Conservation (phyloP, 768 basidiomycete species). For the Daedalea quercina region DNA sequence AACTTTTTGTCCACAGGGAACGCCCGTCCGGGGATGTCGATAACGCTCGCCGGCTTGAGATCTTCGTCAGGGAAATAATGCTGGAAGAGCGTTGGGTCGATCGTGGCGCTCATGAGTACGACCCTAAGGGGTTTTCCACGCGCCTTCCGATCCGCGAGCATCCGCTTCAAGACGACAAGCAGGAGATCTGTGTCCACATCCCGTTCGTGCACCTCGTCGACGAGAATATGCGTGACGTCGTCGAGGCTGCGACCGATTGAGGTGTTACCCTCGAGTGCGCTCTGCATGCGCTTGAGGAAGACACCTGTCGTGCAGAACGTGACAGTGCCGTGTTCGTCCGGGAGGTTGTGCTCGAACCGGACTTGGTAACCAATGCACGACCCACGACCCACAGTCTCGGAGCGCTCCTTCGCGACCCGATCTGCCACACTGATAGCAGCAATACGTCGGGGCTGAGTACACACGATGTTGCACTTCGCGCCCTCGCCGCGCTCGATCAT, state of each 20-base stretch:
- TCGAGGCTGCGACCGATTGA: constrained; percentile 44
- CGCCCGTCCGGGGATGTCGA: constrained; percentile 86
- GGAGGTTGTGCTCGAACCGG: constrained; percentile 78
- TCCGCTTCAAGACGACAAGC: constrained; percentile 81
- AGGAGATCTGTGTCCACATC: constrained; percentile 90
- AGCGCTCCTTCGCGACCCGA: constrained; percentile 86
- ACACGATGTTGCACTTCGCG: constrained; percentile 81
- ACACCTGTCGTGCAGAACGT: constrained; percentile 93
- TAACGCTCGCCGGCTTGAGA: constrained; percentile 56
- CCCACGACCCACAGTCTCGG: constrained; percentile 52
- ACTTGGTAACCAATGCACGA: constrained; percentile 84
- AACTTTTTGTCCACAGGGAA: constrained; percentile 82
- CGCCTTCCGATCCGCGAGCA: constrained; percentile 67
- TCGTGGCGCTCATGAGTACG: constrained; percentile 93
- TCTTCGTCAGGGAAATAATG: constrained; percentile 70
- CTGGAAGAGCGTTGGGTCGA: constrained; percentile 86
- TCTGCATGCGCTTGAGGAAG: constrained; percentile 82
- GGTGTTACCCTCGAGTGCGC: constrained; percentile 46
- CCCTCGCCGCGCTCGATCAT: constrained; percentile 76
- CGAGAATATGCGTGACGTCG: constrained; percentile 80
- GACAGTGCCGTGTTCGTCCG: constrained; percentile 75
- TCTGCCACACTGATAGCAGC: constrained; percentile 90
- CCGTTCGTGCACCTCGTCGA: constrained; percentile 96
- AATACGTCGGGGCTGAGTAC: constrained; percentile 88
- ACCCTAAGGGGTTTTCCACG: constrained; percentile 74